phyloP scores from a whole-genome alignment of 768 basidiomycete genomes.

The Terana coerulea region DNA sequence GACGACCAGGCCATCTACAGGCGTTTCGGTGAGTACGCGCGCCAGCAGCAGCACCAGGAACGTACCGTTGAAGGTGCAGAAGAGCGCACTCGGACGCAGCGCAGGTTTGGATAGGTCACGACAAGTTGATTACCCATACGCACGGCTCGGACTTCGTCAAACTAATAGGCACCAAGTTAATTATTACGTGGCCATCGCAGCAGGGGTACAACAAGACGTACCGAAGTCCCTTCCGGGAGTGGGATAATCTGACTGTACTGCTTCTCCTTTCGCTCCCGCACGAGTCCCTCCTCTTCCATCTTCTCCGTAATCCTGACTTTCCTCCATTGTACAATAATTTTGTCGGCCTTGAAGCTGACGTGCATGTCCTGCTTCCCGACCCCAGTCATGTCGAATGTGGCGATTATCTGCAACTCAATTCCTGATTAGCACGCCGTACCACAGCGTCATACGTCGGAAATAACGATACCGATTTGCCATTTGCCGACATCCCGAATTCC shows the following conservation, averaged over 20 bases:
- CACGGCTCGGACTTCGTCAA: slow-evolving; percentile 68
- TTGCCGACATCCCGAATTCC: slow-evolving; percentile 5
- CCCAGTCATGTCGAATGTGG: slow-evolving; percentile 67
- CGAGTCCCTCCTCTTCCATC: slow-evolving; percentile 55
- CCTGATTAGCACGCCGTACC: not conserved
- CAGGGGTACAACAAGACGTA: slow-evolving; percentile 26
- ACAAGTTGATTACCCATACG: slow-evolving; percentile 59
- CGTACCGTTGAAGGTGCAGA: slow-evolving; percentile 4
- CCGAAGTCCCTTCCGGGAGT: slow-evolving; percentile 70
- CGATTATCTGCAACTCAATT: slow-evolving; percentile 42
- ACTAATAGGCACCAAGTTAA: slow-evolving; percentile 36
- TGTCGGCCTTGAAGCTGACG: slow-evolving; percentile 62
- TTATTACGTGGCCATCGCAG: not conserved
- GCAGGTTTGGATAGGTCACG: slow-evolving; percentile 54
- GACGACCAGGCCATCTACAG: not conserved
- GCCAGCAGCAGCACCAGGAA: not conserved
- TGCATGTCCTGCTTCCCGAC: slow-evolving; percentile 73
- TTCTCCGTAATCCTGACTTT: slow-evolving; percentile 55
- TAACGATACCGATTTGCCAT: slow-evolving; percentile 2
- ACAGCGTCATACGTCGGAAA: not conserved
- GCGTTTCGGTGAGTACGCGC: not conserved
- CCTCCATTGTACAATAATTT: slow-evolving; percentile 66
- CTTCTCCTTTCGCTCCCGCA: slow-evolving; percentile 61
- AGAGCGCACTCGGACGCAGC: slow-evolving; percentile 2
- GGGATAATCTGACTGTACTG: slow-evolving; percentile 66